Percentiles rank a stretch among this genome's conserved stretches.
Conservation (phyloP, 2,329 filamentous ascomycete genomes). For the Penicillium sp. region DNA sequence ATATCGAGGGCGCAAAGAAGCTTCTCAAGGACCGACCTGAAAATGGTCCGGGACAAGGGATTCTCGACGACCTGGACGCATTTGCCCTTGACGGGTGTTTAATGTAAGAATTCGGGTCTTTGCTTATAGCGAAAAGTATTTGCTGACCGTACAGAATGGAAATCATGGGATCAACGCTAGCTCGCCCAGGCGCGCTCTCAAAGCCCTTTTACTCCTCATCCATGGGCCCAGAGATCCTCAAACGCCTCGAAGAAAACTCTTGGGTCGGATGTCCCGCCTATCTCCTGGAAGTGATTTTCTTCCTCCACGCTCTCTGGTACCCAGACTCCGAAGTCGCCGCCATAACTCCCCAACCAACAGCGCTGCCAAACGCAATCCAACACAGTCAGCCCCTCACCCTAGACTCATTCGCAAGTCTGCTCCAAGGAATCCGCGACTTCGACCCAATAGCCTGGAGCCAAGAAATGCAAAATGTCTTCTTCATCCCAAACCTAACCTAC, state of each 20-base stretch:
- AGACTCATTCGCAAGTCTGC: conserved; percentile 31
- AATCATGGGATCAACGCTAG: conserved; percentile 44
- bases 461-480: conserved; percentile 40
- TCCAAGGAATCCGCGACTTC: conserved; percentile 40
- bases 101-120: conserved; percentile 27
- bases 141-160: conserved; percentile 30
- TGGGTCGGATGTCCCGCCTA: conserved; percentile 44
- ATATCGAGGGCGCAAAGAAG: conserved; percentile 51
- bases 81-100: conserved; percentile 40
- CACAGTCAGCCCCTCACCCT: conserved; percentile 27
- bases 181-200: conserved; percentile 38
- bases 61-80: conserved; percentile 35
- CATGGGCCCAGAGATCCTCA: conserved; percentile 36
- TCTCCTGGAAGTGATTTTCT: conserved; percentile 41
- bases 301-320: conserved; percentile 39
- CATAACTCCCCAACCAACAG: conserved; percentile 25
- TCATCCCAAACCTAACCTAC: conserved; percentile 47
- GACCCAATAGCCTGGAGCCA: conserved; percentile 38
- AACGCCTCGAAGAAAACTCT: conserved; percentile 40
- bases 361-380: conserved; percentile 28
- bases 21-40: conserved; percentile 41
- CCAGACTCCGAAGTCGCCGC: conserved; percentile 25
- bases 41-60: conserved; percentile 16
- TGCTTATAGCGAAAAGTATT: background rate
- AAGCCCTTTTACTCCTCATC: conserved; percentile 38